Conservation (phyloP, 495 filamentous ascomycete genomes). For the Physcia stellaris region DNA sequence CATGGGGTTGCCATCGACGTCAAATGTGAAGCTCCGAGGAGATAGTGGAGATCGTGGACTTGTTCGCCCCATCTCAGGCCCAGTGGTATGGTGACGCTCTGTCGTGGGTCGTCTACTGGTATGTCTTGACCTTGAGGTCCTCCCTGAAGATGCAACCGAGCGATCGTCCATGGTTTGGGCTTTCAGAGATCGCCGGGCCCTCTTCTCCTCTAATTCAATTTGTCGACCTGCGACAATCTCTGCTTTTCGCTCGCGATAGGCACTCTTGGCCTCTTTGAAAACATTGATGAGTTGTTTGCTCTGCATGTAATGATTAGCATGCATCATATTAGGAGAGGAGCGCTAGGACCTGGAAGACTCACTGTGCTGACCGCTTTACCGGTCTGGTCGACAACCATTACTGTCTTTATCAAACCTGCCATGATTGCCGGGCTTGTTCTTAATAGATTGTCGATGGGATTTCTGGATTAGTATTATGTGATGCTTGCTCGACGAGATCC, state of each 20-base stretch:
- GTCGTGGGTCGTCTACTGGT: constrained; percentile 3
- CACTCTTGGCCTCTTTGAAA: constrained; percentile 75
- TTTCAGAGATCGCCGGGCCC: constrained; percentile 32
- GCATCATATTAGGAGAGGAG: constrained; percentile 1
- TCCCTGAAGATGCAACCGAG: constrained; percentile 30
- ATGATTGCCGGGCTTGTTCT: no score
- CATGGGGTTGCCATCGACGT: background rate
- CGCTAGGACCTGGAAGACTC: constrained; percentile 23
- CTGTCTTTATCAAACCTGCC: constrained; percentile 50
- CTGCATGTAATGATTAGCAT: constrained; percentile 31
- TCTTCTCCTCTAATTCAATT: constrained; percentile 39
- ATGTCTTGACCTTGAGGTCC: constrained; percentile 14
- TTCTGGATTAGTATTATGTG: no score
- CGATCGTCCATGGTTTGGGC: constrained; percentile 38
- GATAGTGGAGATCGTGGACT: background rate
- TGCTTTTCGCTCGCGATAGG: constrained; percentile 73
- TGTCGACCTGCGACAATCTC: constrained; percentile 55
- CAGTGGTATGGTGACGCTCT: constrained; percentile 4
- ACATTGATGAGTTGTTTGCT: constrained; percentile 77
- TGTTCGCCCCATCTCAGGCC: background rate
- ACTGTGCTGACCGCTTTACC: constrained; percentile 87
- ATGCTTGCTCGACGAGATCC: no score
- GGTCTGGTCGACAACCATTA: constrained; percentile 84
- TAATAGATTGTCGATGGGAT: no score
- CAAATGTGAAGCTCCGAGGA: background rate